Conservation (phyloP, 768 basidiomycete genomes). For the Russula compacta region DNA sequence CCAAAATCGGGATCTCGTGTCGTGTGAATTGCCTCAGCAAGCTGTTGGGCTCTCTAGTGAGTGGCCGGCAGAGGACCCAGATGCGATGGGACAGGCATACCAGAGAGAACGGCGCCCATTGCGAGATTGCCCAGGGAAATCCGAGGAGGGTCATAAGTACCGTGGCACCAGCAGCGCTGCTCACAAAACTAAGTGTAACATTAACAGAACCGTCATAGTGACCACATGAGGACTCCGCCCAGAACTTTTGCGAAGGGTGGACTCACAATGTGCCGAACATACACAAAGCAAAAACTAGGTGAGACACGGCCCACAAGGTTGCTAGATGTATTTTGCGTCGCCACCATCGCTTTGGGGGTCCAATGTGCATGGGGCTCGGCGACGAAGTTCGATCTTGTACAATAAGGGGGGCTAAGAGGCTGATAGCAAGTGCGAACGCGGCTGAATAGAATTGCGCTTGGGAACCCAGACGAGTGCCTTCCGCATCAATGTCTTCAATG, state of each 20-base stretch:
- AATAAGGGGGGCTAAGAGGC: constrained; percentile 66
- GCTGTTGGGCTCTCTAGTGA: constrained; percentile 23
- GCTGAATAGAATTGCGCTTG: constrained; percentile 76
- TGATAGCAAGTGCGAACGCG: constrained; percentile 54
- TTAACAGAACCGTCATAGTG: background rate
- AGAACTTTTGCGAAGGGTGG: background rate
- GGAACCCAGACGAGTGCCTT: constrained; percentile 76
- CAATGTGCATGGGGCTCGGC: background rate
- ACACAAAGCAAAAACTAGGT: constrained; percentile 60
- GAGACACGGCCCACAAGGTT: constrained; percentile 70
- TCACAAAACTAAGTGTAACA: constrained; percentile 48
- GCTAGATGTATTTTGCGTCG: constrained; percentile 46
- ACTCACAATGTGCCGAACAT: constrained; percentile 83
- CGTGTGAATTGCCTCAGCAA: constrained; percentile 79
- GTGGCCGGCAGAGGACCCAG: background rate
- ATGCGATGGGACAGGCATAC: constrained; percentile 35
- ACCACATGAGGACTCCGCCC: background rate
- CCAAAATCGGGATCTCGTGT: constrained; percentile 32
- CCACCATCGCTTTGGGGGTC: constrained; percentile 13
- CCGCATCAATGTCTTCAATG: constrained; percentile 38
- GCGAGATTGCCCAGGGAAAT: constrained; percentile 86
- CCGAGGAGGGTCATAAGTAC: constrained; percentile 71
- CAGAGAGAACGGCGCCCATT: constrained; percentile 90
- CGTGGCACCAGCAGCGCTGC: constrained; percentile 61
- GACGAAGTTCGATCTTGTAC: constrained; percentile 1